These are phyloP conservation scores for Penicillium lagena DNA, from an alignment of 495 filamentous ascomycete species.

Conservation along the genomic window DNA sequence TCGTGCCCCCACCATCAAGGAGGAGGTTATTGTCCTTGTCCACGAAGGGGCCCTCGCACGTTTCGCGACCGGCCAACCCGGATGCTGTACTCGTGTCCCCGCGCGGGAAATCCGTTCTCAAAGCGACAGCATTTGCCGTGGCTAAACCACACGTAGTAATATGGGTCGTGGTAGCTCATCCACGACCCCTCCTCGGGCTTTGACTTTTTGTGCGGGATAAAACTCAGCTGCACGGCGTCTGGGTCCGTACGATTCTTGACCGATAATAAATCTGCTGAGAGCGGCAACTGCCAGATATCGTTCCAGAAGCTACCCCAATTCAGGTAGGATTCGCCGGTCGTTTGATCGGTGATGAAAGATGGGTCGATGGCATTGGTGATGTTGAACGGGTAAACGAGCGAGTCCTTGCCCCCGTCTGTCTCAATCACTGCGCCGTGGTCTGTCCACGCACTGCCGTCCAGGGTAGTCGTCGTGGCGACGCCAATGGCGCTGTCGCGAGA, in stretches of 20 bases:
- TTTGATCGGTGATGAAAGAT: slow-evolving; percentile 47
- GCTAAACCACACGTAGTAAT: slow-evolving; percentile 69
- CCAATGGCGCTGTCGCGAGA: slow-evolving; percentile 61
- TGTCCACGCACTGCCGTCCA: slow-evolving; percentile 54
- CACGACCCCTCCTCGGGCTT: slow-evolving; percentile 55
- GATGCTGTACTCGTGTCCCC: slow-evolving; percentile 57
- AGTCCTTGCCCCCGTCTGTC: slow-evolving; percentile 21
- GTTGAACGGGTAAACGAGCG: slow-evolving; percentile 43
- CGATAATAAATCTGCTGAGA: slow-evolving; percentile 40
- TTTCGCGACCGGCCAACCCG: slow-evolving; percentile 33
- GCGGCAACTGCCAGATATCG: slow-evolving; percentile 59
- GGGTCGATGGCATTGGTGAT: slow-evolving; percentile 70
- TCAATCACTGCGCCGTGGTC: slow-evolving; percentile 42
- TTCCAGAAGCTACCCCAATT: slow-evolving; percentile 69
- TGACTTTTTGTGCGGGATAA: slow-evolving; percentile 17
- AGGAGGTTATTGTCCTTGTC: slow-evolving; percentile 25
- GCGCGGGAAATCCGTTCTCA: slow-evolving; percentile 36
- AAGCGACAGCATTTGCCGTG: slow-evolving; percentile 63
- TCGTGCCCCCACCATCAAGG: slow-evolving; percentile 33
- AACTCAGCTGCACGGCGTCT: slow-evolving; percentile 44
- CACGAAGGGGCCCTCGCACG: slow-evolving; percentile 33
- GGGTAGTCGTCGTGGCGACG: slow-evolving; percentile 54
- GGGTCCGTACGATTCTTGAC: slow-evolving; percentile 25
- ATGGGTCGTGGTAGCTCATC: slow-evolving; percentile 50
- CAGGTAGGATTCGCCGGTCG: slow-evolving; percentile 45